These are phyloP conservation scores for Nicotiana tabacum DNA, from an alignment of 257 asterid genomes.

Conservation along the genomic window DNA sequence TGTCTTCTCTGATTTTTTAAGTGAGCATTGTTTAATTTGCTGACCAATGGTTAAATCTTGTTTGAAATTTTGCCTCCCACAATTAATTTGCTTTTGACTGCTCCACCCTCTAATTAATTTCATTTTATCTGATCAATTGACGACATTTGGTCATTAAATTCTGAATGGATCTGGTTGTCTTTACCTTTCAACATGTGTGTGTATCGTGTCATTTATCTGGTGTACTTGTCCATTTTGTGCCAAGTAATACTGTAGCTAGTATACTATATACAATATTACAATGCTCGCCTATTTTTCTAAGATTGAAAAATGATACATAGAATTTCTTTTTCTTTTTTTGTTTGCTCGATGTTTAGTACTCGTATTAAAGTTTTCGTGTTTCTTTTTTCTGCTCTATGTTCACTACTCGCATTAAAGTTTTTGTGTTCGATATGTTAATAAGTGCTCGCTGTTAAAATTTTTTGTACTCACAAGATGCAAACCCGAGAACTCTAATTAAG, in stretches of 20 bases:
- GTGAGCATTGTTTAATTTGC: neutral
- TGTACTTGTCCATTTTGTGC: neutral
- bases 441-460: too few relatives aligned
- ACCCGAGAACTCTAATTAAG: too few relatives aligned
- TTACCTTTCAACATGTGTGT: neutral
- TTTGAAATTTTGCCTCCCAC: conserved; percentile 7
- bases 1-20: neutral
- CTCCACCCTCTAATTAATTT: neutral
- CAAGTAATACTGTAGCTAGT: neutral
- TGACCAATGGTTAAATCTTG: conserved; percentile 9
- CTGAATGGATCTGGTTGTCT: neutral
- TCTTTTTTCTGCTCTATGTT: too few relatives aligned
- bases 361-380: too few relatives aligned
- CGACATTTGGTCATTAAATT: neutral
- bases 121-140: neutral
- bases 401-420: too few relatives aligned
- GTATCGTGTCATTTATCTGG: neutral
- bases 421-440: too few relatives aligned
- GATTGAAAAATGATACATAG: neutral
- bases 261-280: neutral
- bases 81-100: neutral
- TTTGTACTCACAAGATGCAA: too few relatives aligned
- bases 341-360: too few relatives aligned
- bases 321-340: neutral
- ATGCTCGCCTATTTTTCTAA: neutral